Conservation (phyloP, 805 yeast genomes). For the Starmerella khaoyaiensis region DNA sequence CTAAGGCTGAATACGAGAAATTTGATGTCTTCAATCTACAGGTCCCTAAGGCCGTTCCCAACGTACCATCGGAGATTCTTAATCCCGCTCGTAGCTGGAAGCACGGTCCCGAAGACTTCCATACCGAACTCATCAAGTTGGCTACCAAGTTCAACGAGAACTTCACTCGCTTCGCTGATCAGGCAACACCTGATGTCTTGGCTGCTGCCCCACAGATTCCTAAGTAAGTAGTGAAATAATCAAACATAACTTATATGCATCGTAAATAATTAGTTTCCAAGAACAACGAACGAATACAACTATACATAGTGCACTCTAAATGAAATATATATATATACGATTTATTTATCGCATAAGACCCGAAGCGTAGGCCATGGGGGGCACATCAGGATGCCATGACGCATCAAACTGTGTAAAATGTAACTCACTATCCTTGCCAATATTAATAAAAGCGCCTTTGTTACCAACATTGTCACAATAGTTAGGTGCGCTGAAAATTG, state of each 20-base stretch:
- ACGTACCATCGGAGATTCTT: conserved; percentile 72
- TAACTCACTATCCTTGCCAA: conserved; percentile 40
- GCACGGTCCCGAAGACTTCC: conserved; percentile 42
- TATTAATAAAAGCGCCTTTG: conserved; percentile 75
- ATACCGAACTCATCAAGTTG: conserved; percentile 45
- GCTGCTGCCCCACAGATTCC: conserved; percentile 75
- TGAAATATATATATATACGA: background rate
- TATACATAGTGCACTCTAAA: background rate
- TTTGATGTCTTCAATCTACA: conserved; percentile 78
- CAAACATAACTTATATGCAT: background rate
- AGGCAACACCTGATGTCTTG: conserved; percentile 72
- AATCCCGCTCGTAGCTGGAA: conserved; percentile 81
- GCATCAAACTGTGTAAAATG: conserved; percentile 56
- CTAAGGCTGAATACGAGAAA: conserved; percentile 65
- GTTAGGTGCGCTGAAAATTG: conserved; percentile 97
- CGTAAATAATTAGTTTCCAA: too few species aligned
- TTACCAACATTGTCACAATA: conserved; percentile 91
- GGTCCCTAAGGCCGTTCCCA: conserved; percentile 69
- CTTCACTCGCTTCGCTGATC: conserved; percentile 70
- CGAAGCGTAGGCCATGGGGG: conserved; percentile 83
- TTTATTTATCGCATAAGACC: conserved; percentile 23
- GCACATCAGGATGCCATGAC: conserved; percentile 78
- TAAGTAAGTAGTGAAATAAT: background rate
- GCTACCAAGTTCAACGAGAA: conserved; percentile 73
- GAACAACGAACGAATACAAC: too few species aligned